Percentiles rank a stretch among this genome's conserved stretches.
phyloP scores from a whole-genome alignment of 495 filamentous ascomycete genomes.

The Penicillium angulare region DNA sequence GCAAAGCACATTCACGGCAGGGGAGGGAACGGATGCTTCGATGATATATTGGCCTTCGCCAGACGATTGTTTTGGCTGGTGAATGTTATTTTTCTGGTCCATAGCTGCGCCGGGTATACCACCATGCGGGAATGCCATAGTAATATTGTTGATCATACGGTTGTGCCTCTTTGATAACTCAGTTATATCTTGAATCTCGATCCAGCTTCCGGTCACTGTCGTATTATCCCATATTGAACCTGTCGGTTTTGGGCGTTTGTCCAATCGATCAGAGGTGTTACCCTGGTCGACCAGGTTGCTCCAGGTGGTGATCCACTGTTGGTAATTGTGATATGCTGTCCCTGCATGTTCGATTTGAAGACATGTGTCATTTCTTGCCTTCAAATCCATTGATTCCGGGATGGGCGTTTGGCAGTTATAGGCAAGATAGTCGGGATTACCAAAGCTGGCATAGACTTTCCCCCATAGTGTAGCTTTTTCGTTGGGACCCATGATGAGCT shows the following conservation, averaged over 20 bases:
- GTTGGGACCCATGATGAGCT: slow-evolving; percentile 53
- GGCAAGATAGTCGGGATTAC: slow-evolving; percentile 53
- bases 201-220: slow-evolving; percentile 60
- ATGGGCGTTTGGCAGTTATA: slow-evolving; percentile 61
- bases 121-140: slow-evolving; percentile 69
- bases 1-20: slow-evolving; percentile 68
- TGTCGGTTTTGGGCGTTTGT: slow-evolving; percentile 47
- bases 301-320: slow-evolving; percentile 51
- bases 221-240: slow-evolving; percentile 65
- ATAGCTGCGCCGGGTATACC: slow-evolving; percentile 61
- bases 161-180: slow-evolving; percentile 40
- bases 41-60: slow-evolving; percentile 66
- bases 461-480: slow-evolving; percentile 47
- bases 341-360: slow-evolving; percentile 63
- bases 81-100: slow-evolving; percentile 57
- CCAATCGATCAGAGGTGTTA: slow-evolving; percentile 34
- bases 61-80: slow-evolving; percentile 61
- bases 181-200: slow-evolving; percentile 48
- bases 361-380: slow-evolving; percentile 50
- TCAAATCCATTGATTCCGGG: slow-evolving; percentile 28
- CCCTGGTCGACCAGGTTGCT: slow-evolving; percentile 28
- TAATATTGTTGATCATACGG: slow-evolving; percentile 68
- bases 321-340: slow-evolving; percentile 55
- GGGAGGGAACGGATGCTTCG: slow-evolving; percentile 61
- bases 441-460: slow-evolving; percentile 56